Base-by-base conservation (phyloP, 345 rosid genomes). In the Gossypium ekmanianum region DNA sequence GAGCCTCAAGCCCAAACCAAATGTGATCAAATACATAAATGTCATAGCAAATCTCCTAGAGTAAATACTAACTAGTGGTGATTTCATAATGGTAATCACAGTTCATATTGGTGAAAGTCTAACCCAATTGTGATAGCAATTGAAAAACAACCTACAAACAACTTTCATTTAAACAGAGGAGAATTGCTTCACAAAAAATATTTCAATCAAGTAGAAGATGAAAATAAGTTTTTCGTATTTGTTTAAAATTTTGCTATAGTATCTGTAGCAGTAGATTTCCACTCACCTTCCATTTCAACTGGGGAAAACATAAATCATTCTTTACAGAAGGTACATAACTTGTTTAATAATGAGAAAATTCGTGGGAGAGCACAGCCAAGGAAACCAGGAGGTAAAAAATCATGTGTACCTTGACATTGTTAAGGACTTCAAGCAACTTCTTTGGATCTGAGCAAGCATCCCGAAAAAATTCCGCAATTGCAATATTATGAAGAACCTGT, bases 401-500 rank as follows among this genome's bases (percentile, higher is more conserved):
- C 24, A 50, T 8, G 47, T 74, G 61, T 87, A 96, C 99, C 97
- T 88, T 92, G 77, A 92, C 89, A 78, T 57, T 69, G 77, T 83
- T 85, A 58, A 96, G 97, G 16, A 77, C 88, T 78, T 87, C 87
- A 63, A 96, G 85, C 80, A 96, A 80, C 84, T 83, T 92, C 88
- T 79, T 87, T 26, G 94, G 87, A 77, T 89, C 88, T 67, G 95
- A 85, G 82, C 92, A 93, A 77, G 87, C 92, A 75, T 91, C 87
- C 51, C 84, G 83, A 78, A 88, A 88, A 80, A 81, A 90, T 73
- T 92, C 97, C 10, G 86, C 86, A 69, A 96, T 86, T 61, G 97
- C 94, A 83, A 92, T 93, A 76, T 96, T 93, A 83, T 93, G 99
- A 74, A 87, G 89, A 80, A 96, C 83, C 99, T 96, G 83, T 59